Evolutionary conservation across 2,329 filamentous ascomycete species (phyloP).

Genomic region (Paracoccidioides brasiliensis): DNA sequence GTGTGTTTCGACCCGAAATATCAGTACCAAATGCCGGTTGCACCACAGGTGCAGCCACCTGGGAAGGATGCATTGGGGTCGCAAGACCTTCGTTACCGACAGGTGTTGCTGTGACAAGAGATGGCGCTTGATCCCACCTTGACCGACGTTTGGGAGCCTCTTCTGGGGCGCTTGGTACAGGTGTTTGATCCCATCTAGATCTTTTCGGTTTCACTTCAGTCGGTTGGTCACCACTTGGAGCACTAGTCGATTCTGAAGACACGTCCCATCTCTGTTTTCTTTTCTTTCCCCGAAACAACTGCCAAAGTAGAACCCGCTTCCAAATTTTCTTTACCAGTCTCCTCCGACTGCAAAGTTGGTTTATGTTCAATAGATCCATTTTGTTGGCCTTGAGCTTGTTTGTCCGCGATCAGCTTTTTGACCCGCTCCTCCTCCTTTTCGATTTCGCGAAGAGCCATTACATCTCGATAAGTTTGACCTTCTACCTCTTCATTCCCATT

Average conservation of each 20-base stretch:
- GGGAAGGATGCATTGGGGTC: constrained; percentile 63
- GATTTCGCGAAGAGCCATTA: constrained; percentile 81
- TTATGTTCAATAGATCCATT: constrained; percentile 52
- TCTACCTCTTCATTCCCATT: constrained; percentile 57
- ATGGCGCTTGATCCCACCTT: constrained; percentile 83
- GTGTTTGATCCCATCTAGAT: constrained; percentile 80
- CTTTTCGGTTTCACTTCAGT: constrained; percentile 54
- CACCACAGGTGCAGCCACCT: constrained; percentile 38
- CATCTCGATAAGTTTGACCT: constrained; percentile 71
- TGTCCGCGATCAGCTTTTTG: constrained; percentile 63
- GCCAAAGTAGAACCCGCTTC: constrained; percentile 56
- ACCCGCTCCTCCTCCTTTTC: constrained; percentile 91
- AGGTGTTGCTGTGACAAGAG: constrained; percentile 52
- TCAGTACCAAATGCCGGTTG: constrained; percentile 66
- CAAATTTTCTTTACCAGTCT: constrained; percentile 55
- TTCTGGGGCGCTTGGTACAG: constrained; percentile 43
- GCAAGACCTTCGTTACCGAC: constrained; percentile 60
- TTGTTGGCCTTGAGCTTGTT: constrained; percentile 42
- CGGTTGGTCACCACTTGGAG: constrained; percentile 36
- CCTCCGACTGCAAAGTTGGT: constrained; percentile 57
- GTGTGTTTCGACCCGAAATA: constrained; percentile 62
- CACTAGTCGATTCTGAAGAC: constrained; percentile 43
- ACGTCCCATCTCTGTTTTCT: constrained; percentile 95
- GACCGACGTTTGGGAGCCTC: constrained; percentile 62
- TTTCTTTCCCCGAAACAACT: constrained; percentile 54